Percentiles rank a stretch among this genome's conserved stretches.
These are phyloP conservation scores for Mortierella antarctica DNA, from an alignment of 192 early-diverging fungal genomes.

Conservation along the genomic window DNA sequence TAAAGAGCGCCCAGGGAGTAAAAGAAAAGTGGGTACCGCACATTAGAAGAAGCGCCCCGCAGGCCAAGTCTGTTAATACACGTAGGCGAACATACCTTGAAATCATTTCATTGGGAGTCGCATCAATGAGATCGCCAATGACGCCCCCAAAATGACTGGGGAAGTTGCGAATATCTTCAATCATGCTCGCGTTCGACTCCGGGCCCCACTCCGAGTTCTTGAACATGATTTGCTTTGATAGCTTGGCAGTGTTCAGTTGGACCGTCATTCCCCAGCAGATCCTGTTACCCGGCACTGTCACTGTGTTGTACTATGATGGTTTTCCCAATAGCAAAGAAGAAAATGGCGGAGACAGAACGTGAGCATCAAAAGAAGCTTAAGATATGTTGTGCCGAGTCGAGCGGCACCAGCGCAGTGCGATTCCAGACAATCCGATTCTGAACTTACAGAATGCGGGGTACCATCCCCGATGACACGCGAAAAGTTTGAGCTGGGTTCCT, in stretches of 20 bases:
- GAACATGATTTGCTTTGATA: conserved; percentile 5
- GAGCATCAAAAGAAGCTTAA: neutral
- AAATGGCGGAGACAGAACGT: too few relatives aligned
- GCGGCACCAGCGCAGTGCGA: too few relatives aligned
- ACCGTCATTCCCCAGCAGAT: conserved; percentile 20
- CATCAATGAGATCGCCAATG: conserved; percentile 23
- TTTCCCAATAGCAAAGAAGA: too few relatives aligned
- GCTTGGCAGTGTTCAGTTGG: conserved; percentile 1
- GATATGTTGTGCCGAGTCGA: neutral
- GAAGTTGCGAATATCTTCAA: neutral
- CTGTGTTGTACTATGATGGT: conserved; percentile 4
- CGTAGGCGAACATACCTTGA: neutral
- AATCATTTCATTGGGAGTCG: conserved; percentile 14
- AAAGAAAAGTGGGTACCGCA: too few relatives aligned
- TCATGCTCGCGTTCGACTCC: conserved; percentile 11
- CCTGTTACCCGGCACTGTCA: conserved; percentile 8
- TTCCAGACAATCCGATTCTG: neutral
- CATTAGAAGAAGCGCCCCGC: too few relatives aligned
- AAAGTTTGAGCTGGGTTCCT: neutral
- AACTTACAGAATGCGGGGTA: conserved; percentile 6
- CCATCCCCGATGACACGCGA: conserved; percentile 3
- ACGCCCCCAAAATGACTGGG: conserved; percentile 5
- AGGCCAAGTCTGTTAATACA: too few relatives aligned
- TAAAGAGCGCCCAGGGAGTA: too few relatives aligned
- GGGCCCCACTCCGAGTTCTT: conserved; percentile 25